These are phyloP conservation scores for Stentor roeselii DNA, from an alignment of 73 alveolate species.

Conservation along the genomic window DNA sequence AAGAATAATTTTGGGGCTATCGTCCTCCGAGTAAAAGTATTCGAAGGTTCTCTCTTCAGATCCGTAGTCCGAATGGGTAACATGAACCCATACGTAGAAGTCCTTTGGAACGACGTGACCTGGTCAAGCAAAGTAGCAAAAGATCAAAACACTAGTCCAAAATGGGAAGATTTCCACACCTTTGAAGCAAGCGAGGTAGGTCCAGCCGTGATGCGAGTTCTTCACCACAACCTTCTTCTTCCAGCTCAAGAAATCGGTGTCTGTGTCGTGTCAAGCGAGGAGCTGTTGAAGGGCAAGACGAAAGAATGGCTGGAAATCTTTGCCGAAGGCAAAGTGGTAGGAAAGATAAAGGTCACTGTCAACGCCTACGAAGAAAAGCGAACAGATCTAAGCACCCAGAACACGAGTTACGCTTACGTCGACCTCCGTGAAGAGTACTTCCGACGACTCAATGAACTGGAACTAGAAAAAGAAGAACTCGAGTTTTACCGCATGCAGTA, in stretches of 20 bases:
- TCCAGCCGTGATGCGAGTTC: not conserved
- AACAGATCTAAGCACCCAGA: not conserved
- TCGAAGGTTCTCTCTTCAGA: not conserved
- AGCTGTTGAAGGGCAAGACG: not conserved
- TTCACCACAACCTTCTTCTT: not conserved
- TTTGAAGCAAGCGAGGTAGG: not conserved
- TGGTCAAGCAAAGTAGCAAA: not conserved
- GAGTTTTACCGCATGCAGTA: not conserved
- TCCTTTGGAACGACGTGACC: not conserved
- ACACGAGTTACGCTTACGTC: not conserved
- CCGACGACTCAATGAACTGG: not conserved
- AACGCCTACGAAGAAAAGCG: not conserved
- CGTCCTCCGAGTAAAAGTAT: not conserved
- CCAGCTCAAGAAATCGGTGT: not conserved
- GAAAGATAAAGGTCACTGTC: not conserved
- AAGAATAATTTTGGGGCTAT: not conserved
- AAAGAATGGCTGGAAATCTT: not conserved
- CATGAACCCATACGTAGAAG: not conserved
- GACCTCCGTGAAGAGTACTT: not conserved
- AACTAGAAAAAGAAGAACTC: conserved; percentile 23
- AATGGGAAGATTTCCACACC: not conserved
- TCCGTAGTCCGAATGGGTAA: not conserved
- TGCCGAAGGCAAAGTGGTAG: not conserved
- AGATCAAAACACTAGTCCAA: not conserved
- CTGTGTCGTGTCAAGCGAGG: not conserved